Evolutionary conservation across 2,329 filamentous ascomycete genomes (phyloP).

Genomic region (Pseudocercospora macadamiae): DNA sequence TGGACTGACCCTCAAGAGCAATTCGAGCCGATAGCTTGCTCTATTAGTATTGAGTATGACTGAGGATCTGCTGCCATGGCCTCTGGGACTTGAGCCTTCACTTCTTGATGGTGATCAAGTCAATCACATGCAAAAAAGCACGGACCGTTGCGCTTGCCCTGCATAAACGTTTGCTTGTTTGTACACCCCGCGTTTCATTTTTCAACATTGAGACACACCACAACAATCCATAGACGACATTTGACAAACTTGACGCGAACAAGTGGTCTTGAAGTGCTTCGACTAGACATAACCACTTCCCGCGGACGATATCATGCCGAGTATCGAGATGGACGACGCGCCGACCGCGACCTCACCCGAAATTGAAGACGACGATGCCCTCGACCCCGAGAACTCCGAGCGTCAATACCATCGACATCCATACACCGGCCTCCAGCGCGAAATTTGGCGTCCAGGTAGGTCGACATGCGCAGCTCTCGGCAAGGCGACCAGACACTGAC

Average conservation of each 20-base stretch:
- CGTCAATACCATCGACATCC: conserved; percentile 30
- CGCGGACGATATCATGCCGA: neutral
- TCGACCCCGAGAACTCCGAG: conserved; percentile 25
- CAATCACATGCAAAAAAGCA: no score
- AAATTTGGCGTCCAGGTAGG: conserved; percentile 42
- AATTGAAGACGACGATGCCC: conserved; percentile 8
- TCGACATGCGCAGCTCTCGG: neutral
- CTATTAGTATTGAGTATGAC: no score
- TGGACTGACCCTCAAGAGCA: no score
- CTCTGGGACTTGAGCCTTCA: no score
- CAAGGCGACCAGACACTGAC: neutral
- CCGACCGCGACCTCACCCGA: neutral
- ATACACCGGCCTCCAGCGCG: conserved; percentile 31
- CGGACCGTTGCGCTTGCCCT: no score
- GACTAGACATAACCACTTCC: neutral
- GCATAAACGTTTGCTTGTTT: no score
- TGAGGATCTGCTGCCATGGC: no score
- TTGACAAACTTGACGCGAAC: conserved; percentile 1
- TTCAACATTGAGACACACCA: neutral
- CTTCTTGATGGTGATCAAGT: no score
- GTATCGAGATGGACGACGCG: neutral
- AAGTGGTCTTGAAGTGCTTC: neutral
- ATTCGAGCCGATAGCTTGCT: no score
- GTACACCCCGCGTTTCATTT: no score
- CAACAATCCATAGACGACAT: neutral